A percentile compares a stretch with the other conserved stretches of the same genome.
phyloP scores from a whole-genome alignment of 345 rosid genomes.

The Eucalyptus curtisii region DNA sequence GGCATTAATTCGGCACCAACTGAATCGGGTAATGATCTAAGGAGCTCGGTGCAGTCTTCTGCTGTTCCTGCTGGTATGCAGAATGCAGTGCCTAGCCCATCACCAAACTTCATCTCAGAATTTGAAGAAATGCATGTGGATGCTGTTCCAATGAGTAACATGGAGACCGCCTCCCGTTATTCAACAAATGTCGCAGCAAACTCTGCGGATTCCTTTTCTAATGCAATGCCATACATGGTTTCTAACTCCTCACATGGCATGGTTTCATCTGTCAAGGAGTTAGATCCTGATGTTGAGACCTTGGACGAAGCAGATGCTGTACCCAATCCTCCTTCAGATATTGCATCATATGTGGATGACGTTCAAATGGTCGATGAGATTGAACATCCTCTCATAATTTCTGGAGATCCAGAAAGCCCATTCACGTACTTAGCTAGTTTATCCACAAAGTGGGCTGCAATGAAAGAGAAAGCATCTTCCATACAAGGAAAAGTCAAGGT shows the following conservation, averaged over 20 bases:
- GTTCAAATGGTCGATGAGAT: constrained; percentile 23
- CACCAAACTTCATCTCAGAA: background rate
- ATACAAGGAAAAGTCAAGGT: constrained; percentile 81
- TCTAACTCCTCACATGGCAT: background rate
- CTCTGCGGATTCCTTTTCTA: background rate
- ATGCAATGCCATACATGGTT: background rate
- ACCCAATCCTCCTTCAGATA: constrained; percentile 24
- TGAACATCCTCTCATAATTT: constrained; percentile 37
- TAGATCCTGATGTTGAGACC: background rate
- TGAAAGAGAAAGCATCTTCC: constrained; percentile 30
- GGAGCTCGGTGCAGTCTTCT: constrained; percentile 15
- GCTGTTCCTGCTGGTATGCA: constrained; percentile 4
- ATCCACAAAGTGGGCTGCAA: constrained; percentile 67
- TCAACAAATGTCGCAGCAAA: background rate
- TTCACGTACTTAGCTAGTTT: constrained; percentile 84
- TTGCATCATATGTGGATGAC: constrained; percentile 25
- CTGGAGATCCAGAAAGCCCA: constrained; percentile 52
- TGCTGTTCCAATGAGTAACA: background rate
- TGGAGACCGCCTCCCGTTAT: background rate
- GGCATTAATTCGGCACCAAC: constrained; percentile 18
- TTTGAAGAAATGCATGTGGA: constrained; percentile 4
- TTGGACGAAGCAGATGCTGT: background rate
- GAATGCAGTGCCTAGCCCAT: background rate
- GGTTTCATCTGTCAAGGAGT: background rate
- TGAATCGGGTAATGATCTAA: constrained; percentile 11